phyloP scores from a whole-genome alignment of 2,329 filamentous ascomycete genomes.

The Tetracladium maxilliforme region DNA sequence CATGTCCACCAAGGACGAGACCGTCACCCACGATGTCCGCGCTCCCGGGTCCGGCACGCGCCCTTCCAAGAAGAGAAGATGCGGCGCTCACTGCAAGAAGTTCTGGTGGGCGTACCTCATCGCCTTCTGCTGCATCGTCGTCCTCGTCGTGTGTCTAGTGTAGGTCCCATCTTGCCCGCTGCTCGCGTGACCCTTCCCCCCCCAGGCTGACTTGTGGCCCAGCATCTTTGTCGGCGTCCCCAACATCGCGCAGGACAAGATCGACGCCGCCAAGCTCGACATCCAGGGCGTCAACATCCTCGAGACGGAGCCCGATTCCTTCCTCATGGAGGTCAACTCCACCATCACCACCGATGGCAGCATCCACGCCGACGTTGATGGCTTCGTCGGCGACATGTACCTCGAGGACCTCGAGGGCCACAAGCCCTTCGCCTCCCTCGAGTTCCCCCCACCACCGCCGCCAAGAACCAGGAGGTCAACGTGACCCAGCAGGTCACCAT shows the following conservation, averaged over 20 bases:
- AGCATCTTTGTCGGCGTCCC: conserved; percentile 42
- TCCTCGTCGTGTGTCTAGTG: no score
- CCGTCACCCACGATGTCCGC: no score
- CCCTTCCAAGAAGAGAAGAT: no score
- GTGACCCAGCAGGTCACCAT: conserved; percentile 32
- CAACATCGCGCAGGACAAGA: conserved; percentile 38
- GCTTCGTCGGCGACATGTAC: conserved; percentile 38
- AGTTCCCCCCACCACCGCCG: conserved; percentile 35
- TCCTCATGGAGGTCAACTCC: conserved; percentile 39
- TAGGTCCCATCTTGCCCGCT: no score
- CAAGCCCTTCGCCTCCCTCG: conserved; percentile 31
- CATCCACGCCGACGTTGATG: conserved; percentile 33
- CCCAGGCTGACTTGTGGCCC: no score
- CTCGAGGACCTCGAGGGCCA: conserved; percentile 32
- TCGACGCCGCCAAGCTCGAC: conserved; percentile 35
- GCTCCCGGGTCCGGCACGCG: no score
- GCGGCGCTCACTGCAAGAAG: no score
- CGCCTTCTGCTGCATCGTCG: no score
- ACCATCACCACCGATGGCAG: conserved; percentile 35
- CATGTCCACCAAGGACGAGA: no score
- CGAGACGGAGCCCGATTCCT: conserved; percentile 25
- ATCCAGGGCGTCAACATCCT: conserved; percentile 35
- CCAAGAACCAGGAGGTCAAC: conserved; percentile 34
- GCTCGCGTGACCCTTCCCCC: no score
- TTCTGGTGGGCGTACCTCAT: no score